Evolutionary conservation across 148 eudicot species (phyloP), one percentile per base, ranked within the genome.

Genomic region (Polygonum maritimum): DNA sequence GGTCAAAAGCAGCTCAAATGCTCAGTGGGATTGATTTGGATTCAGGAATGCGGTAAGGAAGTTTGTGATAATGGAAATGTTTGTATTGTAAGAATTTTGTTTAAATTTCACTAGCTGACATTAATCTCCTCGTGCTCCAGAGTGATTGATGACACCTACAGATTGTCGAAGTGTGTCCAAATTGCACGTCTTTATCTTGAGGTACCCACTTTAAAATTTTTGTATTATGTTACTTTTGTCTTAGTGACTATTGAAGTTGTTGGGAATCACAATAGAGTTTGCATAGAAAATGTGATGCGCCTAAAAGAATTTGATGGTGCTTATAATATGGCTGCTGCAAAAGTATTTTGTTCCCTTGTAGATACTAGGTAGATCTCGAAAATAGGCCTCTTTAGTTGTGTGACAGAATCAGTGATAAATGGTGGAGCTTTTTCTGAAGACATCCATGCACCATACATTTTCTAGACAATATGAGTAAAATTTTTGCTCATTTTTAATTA

Each of bases 1-100:
- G 97, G 98, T 94, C 98, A 78, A 92, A 85, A 81, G 98, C 98
- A 57, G 98, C 98, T 69, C 96, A 94, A 78, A 94, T 94, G 93
- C 98, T 94, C 74, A 92, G 98, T 79, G 98, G 98, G 83, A 94
- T 92, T 84, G 97, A 94, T 86, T 81, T 94, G 71, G 98, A 94
- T 77, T 94, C 97, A 76, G 90, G 87, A 79, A 94, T 94, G 98
- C 90, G 98, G 98, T 94, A 45, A 21, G 83, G 31, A 14, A 60
- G 15, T 14, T 31, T 14, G 2, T 38, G 52, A 41, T 71, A 41
- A 41, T 45, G 52, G 18, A 72, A n/a, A 21, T 44, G 75, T 38
- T 4, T 21, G 36, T 12, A 3, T 11, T n/a, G 11, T 45, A 44
- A 19, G 21, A 41, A 13, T 45, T 33, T 44, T 48, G 33, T 26